Conservation (phyloP, 108 stramenopile species). For the Cyclotella baltica region DNA sequence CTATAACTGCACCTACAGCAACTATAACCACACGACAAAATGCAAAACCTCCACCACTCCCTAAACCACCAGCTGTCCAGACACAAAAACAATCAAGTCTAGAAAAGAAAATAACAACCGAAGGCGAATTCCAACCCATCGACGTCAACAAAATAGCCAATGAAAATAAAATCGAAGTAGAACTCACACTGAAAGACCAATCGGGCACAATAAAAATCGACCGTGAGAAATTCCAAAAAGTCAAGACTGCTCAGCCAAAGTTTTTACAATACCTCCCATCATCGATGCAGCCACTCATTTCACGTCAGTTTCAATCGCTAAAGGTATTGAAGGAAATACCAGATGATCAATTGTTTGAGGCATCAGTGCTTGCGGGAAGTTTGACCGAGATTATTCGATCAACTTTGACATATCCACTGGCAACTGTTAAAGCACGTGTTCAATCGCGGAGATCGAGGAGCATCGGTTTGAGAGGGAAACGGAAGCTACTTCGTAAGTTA, state of each 20-base stretch:
- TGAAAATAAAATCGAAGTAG: slow-evolving; percentile 46
- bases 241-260: slow-evolving; percentile 27
- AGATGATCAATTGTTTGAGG: slow-evolving; percentile 73
- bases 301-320: slow-evolving; percentile 40
- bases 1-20: too few relatives aligned
- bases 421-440: slow-evolving; percentile 78
- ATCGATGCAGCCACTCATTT: slow-evolving; percentile 39
- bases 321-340: slow-evolving; percentile 69
- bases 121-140: slow-evolving; percentile 42
- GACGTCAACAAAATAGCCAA: slow-evolving; percentile 45
- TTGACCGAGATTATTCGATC: slow-evolving; percentile 77
- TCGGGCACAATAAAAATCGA: slow-evolving; percentile 42
- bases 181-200: slow-evolving; percentile 24
- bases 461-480: slow-evolving; percentile 24
- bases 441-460: slow-evolving; percentile 58
- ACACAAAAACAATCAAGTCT: background rate
- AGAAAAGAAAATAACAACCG: background rate
- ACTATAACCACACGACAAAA: background rate
- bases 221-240: slow-evolving; percentile 47
- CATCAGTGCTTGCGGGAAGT: slow-evolving; percentile 76
- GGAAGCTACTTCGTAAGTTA: slow-evolving; percentile 45
- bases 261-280: slow-evolving; percentile 49
- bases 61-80: slow-evolving; percentile 2
- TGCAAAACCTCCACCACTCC: background rate
- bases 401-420: slow-evolving; percentile 71